A percentile compares a stretch with the other conserved stretches of the same genome.
phyloP scores from a whole-genome alignment of 495 filamentous ascomycete species.

The Xylaria scruposa region DNA sequence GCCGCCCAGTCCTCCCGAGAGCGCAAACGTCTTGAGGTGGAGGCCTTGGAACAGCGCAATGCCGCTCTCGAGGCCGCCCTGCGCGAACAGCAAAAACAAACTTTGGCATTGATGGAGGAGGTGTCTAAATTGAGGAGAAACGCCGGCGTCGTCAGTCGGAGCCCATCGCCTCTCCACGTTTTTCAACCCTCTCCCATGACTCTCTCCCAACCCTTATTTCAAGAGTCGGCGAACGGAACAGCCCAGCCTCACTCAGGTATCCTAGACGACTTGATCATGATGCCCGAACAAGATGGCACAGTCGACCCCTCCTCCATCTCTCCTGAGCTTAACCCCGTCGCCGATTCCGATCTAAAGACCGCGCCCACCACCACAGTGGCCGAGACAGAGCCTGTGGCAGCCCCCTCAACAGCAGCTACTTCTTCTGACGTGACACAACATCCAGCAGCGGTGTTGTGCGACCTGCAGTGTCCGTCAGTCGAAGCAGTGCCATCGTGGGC shows the following conservation, averaged over 20 bases:
- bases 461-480: constrained; percentile 99
- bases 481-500: constrained; percentile 64
- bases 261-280: constrained; percentile 49
- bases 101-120: constrained; percentile 68
- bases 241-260: constrained; percentile 34
- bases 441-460: constrained; percentile 99
- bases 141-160: constrained; percentile 60
- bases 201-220: constrained; percentile 59
- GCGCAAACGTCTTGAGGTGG: constrained; percentile 92
- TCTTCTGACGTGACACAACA: constrained; percentile 97
- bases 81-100: constrained; percentile 67
- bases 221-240: constrained; percentile 45
- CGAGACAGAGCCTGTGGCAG: constrained; percentile 33
- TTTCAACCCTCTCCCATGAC: constrained; percentile 55
- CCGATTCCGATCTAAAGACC: constrained; percentile 40
- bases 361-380: constrained; percentile 31
- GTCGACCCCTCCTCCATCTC: constrained; percentile 64
- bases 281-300: constrained; percentile 48
- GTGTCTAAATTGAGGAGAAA: constrained; percentile 64
- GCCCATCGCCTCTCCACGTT: constrained; percentile 44
- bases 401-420: constrained; percentile 55
- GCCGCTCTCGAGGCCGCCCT: constrained; percentile 72
- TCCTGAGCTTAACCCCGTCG: constrained; percentile 54
- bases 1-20: constrained; percentile 96
- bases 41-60: constrained; percentile 82